These are phyloP conservation scores for Leptographium procerum DNA, from an alignment of 2,329 filamentous ascomycete species.

Conservation along the genomic window DNA sequence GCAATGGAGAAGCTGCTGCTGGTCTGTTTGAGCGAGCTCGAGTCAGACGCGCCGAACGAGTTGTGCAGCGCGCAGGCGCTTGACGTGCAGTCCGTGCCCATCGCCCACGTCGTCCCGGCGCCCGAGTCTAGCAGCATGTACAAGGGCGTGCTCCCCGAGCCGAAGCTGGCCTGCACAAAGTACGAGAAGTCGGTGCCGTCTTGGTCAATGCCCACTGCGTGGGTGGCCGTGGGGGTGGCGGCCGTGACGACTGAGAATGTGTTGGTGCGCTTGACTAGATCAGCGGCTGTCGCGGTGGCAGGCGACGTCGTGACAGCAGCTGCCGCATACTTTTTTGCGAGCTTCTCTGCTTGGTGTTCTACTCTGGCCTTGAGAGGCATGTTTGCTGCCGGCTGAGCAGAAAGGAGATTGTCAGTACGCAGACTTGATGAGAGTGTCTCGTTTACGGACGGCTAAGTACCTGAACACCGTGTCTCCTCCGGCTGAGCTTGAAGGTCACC, in stretches of 20 bases:
- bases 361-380: slow-evolving; percentile 23
- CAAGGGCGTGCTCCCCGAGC: slow-evolving; percentile 40
- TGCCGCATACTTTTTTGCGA: slow-evolving; percentile 29
- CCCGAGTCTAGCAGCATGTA: slow-evolving; percentile 57
- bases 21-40: slow-evolving; percentile 46
- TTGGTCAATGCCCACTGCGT: slow-evolving; percentile 47
- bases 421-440: too few relatives aligned
- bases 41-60: slow-evolving; percentile 55
- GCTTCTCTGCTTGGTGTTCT: slow-evolving; percentile 24
- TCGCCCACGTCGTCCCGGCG: slow-evolving; percentile 71
- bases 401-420: too few relatives aligned
- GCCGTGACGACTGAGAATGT: slow-evolving; percentile 36
- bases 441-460: too few relatives aligned
- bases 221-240: slow-evolving; percentile 28
- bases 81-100: slow-evolving; percentile 57
- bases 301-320: slow-evolving; percentile 12
- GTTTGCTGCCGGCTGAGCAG: slow-evolving; percentile 16
- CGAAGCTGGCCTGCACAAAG: slow-evolving; percentile 46
- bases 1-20: slow-evolving; percentile 49
- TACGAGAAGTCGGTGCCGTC: slow-evolving; percentile 57
- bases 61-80: slow-evolving; percentile 58
- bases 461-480: neutral
- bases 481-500: slow-evolving; percentile 5
- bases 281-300: slow-evolving; percentile 9
- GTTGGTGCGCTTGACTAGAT: slow-evolving; percentile 29